Conservation (phyloP, 805 yeast species). For the Myxozyma kluyveri region DNA sequence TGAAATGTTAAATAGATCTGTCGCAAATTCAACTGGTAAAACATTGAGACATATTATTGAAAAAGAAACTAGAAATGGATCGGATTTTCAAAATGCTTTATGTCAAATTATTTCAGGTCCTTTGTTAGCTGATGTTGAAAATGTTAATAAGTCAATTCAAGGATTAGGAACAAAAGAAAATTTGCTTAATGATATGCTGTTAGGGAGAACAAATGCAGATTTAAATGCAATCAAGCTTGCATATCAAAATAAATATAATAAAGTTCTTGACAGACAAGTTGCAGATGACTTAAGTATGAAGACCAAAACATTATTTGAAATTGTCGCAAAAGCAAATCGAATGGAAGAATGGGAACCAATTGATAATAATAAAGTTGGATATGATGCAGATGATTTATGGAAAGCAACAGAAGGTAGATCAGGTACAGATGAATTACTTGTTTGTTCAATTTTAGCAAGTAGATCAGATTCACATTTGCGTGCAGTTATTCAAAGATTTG, state of each 20-base stretch:
- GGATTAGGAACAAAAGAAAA: constrained; percentile 31
- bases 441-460: constrained; percentile 28
- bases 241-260: constrained; percentile 23
- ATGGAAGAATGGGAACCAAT: constrained; percentile 27
- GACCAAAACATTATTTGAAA: constrained; percentile 28
- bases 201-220: constrained; percentile 28
- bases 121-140: constrained; percentile 28
- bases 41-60: constrained; percentile 23
- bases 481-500: constrained; percentile 20
- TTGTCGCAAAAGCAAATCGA: constrained; percentile 23
- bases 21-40: constrained; percentile 20
- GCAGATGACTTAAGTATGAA: constrained; percentile 29
- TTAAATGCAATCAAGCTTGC: constrained; percentile 27
- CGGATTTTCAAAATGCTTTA: constrained; percentile 27
- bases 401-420: constrained; percentile 22
- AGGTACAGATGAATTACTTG: constrained; percentile 31
- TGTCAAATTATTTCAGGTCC: constrained; percentile 28
- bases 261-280: constrained; percentile 23
- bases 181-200: constrained; percentile 29
- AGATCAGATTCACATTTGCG: constrained; percentile 27
- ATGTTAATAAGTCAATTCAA: constrained; percentile 21
- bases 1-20: constrained; percentile 21
- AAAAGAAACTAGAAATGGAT: constrained; percentile 27
- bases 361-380: constrained; percentile 16
- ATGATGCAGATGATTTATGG: constrained; percentile 27